These are phyloP conservation scores for Parathielavia hyrcaniae DNA, from an alignment of 495 filamentous ascomycete genomes.

Conservation along the genomic window DNA sequence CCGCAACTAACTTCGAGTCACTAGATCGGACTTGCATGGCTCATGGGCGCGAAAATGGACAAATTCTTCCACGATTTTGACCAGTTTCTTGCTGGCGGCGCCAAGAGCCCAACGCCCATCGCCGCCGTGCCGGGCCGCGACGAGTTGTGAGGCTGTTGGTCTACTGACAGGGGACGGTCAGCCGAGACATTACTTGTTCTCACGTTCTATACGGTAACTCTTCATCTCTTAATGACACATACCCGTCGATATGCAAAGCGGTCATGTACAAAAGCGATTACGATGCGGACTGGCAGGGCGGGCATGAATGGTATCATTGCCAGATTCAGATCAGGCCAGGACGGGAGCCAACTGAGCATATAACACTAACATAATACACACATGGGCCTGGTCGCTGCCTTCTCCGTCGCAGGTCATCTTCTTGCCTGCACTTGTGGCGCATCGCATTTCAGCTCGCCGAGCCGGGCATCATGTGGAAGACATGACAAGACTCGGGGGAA, in stretches of 20 bases:
- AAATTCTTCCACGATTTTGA: conserved; percentile 36
- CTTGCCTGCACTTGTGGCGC: not conserved
- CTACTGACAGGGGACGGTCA: not conserved
- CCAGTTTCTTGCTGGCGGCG: conserved; percentile 19
- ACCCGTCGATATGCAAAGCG: not conserved
- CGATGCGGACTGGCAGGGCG: conserved; percentile 6
- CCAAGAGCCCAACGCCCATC: conserved; percentile 20
- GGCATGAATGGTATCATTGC: too few relatives aligned
- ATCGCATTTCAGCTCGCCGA: not conserved
- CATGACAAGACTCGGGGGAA: not conserved
- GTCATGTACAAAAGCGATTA: conserved; percentile 15
- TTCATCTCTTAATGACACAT: conserved; percentile 22
- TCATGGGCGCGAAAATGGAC: conserved; percentile 57
- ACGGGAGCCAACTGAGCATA: not conserved
- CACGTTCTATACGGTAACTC: conserved; percentile 4
- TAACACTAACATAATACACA: conserved; percentile 14
- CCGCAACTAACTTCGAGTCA: conserved; percentile 2
- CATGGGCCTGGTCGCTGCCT: not conserved
- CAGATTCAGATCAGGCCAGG: not conserved
- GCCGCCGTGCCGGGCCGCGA: conserved; percentile 30
- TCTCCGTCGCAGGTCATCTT: not conserved
- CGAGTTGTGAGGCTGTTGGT: conserved; percentile 34
- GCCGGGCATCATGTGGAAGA: not conserved
- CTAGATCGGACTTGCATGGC: conserved; percentile 62
- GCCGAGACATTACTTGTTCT: conserved; percentile 3